phyloP scores from a whole-genome alignment of 345 rosid genomes.

The Stellera chamaejasme region DNA sequence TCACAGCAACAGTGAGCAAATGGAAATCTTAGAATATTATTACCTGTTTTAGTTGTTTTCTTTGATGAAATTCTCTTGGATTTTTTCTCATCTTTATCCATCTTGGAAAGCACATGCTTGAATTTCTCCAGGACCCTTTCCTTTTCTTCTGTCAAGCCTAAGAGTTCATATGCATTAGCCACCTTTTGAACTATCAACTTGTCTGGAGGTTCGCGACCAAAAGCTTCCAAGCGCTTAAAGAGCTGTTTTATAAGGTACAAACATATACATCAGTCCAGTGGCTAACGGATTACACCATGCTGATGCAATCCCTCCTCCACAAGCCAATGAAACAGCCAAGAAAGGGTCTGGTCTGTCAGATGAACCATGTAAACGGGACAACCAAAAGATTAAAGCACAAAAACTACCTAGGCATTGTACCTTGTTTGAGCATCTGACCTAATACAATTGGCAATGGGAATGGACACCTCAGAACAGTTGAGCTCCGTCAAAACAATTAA shows the following conservation, averaged over 20 bases:
- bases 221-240: constrained; percentile 76
- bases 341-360: too few relatives aligned
- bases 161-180: constrained; percentile 67
- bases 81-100: constrained; percentile 16
- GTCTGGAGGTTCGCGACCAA: constrained; percentile 71
- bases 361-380: too few relatives aligned
- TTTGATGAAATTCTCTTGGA: constrained; percentile 22
- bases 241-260: constrained; percentile 32
- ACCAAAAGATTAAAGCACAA: too few relatives aligned
- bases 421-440: too few relatives aligned
- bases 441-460: too few relatives aligned
- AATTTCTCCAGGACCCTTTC: constrained; percentile 54
- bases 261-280: constrained; percentile 5
- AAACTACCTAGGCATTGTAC: too few relatives aligned
- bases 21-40: constrained; percentile 1
- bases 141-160: constrained; percentile 63
- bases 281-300: not conserved
- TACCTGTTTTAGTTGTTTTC: constrained; percentile 43
- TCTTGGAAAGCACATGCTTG: constrained; percentile 33
- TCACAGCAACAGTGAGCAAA: too few relatives aligned
- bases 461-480: too few relatives aligned
- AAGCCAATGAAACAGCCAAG: too few relatives aligned
- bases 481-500: too few relatives aligned
- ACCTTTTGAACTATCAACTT: constrained; percentile 67
- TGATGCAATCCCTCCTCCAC: too few relatives aligned